These are phyloP conservation scores for Corymbia maculata DNA, from an alignment of 345 rosid species.

Conservation along the genomic window DNA sequence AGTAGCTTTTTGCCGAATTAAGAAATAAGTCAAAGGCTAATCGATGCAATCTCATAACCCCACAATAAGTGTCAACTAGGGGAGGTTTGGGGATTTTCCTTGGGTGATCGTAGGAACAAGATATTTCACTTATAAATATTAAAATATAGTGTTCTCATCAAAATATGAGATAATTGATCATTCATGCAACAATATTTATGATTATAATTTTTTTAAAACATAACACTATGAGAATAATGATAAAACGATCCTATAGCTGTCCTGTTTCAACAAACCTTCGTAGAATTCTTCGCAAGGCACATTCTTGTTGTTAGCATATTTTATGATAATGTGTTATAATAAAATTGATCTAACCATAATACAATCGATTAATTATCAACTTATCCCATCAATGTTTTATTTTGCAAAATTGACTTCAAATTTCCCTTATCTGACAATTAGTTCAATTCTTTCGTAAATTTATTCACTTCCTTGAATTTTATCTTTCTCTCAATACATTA, in stretches of 20 bases:
- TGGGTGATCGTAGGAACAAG: too few species aligned
- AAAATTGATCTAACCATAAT: neutral
- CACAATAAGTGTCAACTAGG: neutral
- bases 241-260: neutral
- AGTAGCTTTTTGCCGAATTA: too few species aligned
- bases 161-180: fast-evolving
- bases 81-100: neutral
- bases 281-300: neutral
- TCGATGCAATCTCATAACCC: too few species aligned
- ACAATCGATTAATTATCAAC: too few species aligned
- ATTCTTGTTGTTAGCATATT: neutral
- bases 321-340: neutral
- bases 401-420: neutral
- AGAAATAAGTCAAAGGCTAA: too few species aligned
- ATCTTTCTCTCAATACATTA: neutral
- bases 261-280: neutral
- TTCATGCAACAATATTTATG: neutral
- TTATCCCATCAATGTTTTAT: neutral
- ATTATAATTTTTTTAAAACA: too few species aligned
- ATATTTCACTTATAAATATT: too few species aligned
- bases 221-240: neutral
- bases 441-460: neutral
- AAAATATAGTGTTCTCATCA: too few species aligned
- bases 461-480: neutral
- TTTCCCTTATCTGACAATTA: neutral